Evolutionary conservation across 169 alveolate species (phyloP).

Genomic region (Plasmodium ovale): DNA sequence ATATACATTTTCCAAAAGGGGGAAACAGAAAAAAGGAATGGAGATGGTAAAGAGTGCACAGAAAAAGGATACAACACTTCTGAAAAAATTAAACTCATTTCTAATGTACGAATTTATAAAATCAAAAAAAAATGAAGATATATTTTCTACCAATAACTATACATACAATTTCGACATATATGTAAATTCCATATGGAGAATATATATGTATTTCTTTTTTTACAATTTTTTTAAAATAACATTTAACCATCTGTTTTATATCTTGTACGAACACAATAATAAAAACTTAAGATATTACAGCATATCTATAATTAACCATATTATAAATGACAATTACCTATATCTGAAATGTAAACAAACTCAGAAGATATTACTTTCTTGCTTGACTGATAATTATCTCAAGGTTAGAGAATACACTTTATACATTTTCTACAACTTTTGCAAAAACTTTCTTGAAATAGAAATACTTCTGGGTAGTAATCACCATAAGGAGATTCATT

Average conservation of each 20-base stretch:
- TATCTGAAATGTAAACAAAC: slow-evolving; percentile 63
- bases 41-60: not conserved
- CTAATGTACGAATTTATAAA: slow-evolving; percentile 52
- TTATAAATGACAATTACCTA: slow-evolving; percentile 65
- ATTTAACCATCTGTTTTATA: slow-evolving; percentile 62
- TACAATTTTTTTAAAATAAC: slow-evolving; percentile 43
- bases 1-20: not conserved
- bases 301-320: slow-evolving; percentile 56
- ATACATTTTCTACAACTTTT: slow-evolving; percentile 44
- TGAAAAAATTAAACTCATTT: slow-evolving; percentile 14
- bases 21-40: not conserved
- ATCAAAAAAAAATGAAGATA: slow-evolving; percentile 25
- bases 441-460: slow-evolving; percentile 43
- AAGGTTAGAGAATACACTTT: slow-evolving; percentile 66
- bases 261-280: slow-evolving; percentile 62
- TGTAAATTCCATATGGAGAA: slow-evolving; percentile 38
- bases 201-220: slow-evolving; percentile 69
- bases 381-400: slow-evolving; percentile 62
- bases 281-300: slow-evolving; percentile 71
- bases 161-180: slow-evolving; percentile 61
- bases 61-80: not conserved
- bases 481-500: too few relatives aligned
- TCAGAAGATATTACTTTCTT: slow-evolving; percentile 55
- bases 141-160: not conserved
- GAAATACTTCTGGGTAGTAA: not conserved